phyloP scores from a whole-genome alignment of 2,329 filamentous ascomycete species.

The Penicillium sp. region DNA sequence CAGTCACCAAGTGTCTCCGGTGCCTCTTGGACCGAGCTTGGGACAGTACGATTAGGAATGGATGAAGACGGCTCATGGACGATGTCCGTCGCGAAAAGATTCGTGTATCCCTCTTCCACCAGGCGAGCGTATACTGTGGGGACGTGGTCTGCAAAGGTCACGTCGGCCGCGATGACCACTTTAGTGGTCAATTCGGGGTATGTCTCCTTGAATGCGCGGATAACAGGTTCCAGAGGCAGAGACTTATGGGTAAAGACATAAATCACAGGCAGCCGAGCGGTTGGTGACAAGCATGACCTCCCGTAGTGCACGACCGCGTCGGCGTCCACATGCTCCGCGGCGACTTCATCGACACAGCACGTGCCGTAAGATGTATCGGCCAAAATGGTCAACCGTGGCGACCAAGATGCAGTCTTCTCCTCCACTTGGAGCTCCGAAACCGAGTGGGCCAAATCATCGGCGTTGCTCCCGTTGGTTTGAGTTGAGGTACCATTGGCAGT shows the following conservation, averaged over 20 bases:
- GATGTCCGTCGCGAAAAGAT: slow-evolving; percentile 70
- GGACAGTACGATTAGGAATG: slow-evolving; percentile 81
- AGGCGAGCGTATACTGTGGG: slow-evolving; percentile 59
- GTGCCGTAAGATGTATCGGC: slow-evolving; percentile 96
- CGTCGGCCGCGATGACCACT: slow-evolving; percentile 82
- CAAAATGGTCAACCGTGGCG: slow-evolving; percentile 71
- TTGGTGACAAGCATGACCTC: slow-evolving; percentile 86
- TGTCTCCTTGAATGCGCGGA: slow-evolving; percentile 65
- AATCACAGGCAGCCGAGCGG: slow-evolving; percentile 80
- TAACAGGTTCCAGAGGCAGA: slow-evolving; percentile 63
- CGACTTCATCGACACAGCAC: slow-evolving; percentile 96
- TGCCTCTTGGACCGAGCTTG: slow-evolving; percentile 49
- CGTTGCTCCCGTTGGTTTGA: slow-evolving; percentile 13
- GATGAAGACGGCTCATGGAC: slow-evolving; percentile 75
- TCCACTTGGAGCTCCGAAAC: slow-evolving; percentile 30
- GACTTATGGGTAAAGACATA: slow-evolving; percentile 82
- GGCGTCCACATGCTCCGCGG: slow-evolving; percentile 88
- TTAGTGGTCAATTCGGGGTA: slow-evolving; percentile 67
- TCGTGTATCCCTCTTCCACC: slow-evolving; percentile 64
- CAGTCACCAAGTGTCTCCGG: slow-evolving; percentile 62
- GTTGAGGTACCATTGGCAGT: slow-evolving; percentile 17
- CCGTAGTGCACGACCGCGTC: slow-evolving; percentile 95
- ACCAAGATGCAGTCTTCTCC: slow-evolving; percentile 21
- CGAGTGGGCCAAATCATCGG: slow-evolving; percentile 24
- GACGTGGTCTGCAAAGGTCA: slow-evolving; percentile 81